Base-by-base conservation (phyloP, 2,329 filamentous ascomycete species). In the Trichoderma arundinaceum region DNA sequence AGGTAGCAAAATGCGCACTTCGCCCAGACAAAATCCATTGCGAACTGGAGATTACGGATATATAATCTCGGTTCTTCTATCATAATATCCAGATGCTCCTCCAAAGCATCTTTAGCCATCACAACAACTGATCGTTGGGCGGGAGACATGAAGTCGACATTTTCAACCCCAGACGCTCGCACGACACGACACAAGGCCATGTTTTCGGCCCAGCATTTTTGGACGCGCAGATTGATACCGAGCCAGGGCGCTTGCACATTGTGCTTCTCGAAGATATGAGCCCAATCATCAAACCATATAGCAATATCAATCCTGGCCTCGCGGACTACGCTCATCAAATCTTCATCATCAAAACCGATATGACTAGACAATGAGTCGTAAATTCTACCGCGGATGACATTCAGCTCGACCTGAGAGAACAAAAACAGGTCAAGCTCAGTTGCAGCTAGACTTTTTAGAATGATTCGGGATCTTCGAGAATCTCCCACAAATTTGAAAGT, bases 11-110 rank as follows among this genome's bases (percentile, higher is more conserved):
- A 86, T 0, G 83, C 83, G 58, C 82, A 83, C 71, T 86, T 86
- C 0, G 83, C 84, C 83, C 84, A 86, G 19, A 86, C 83, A 66
- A 86, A 86, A 63, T 86, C 83, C 79, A 85, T 84, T 0, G 83
- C 83, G 68, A 82, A 86, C 35, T 78, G 80, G 39, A 86, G 79
- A 15, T 81, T 82, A 13, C 76, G 78, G 8, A 86, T 78, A 68
- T 86, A 86, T 1, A 75, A 71, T 13, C 77, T 72, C 51, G 80
- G 77, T 53, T 81, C 75, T n/a, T 74, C 69, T 41, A 84, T 77
- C 39, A 86, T 79, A 17, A 82, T 78, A 4, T 78, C 75, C 3
- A 86, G 76, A 64, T 86, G 84, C 62, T 80, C 75, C n/a, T 78
- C 76, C 12, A 84, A 80, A n/a, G 81, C 79, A 4, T 77, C 75